phyloP scores from a whole-genome alignment of 805 yeast species.

The Blastobotrys attinorum region DNA sequence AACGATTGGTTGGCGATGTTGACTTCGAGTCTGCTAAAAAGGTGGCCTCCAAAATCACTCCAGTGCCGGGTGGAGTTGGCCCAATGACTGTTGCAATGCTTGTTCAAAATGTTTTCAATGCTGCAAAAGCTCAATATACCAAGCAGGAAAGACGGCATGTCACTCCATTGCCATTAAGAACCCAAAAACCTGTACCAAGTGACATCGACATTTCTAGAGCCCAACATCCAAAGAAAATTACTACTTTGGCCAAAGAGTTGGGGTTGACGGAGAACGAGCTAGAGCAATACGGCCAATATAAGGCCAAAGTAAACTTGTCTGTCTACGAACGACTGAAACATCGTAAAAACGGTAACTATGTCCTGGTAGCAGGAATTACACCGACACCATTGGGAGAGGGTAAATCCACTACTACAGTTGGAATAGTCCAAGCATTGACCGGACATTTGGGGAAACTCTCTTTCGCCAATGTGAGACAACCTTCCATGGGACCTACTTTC shows the following conservation, averaged over 20 bases:
- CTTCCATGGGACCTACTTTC: conserved; percentile 97
- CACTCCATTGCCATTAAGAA: conserved; percentile 48
- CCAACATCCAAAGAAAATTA: conserved; percentile 79
- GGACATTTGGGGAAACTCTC: conserved; percentile 79
- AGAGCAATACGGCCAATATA: conserved; percentile 81
- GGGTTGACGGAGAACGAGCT: conserved; percentile 74
- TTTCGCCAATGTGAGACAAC: conserved; percentile 94
- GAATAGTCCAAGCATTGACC: conserved; percentile 93
- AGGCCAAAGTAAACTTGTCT: conserved; percentile 76
- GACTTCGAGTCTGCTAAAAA: conserved; percentile 62
- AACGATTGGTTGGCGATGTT: conserved; percentile 88
- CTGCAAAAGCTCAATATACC: conserved; percentile 54
- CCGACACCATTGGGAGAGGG: conserved; percentile 99
- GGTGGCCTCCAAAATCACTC: conserved; percentile 70
- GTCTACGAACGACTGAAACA: conserved; percentile 59
- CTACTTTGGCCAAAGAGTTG: conserved; percentile 66
- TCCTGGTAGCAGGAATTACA: conserved; percentile 93
- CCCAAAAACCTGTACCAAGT: conserved; percentile 70
- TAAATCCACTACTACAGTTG: conserved; percentile 92
- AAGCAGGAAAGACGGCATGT: conserved; percentile 33
- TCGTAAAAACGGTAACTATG: conserved; percentile 70
- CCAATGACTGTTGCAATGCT: conserved; percentile 99
- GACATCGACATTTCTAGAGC: conserved; percentile 86
- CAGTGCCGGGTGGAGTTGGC: conserved; percentile 99
- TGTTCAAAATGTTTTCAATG: conserved; percentile 68